Evolutionary conservation across 768 basidiomycete species (phyloP), one percentile per base, ranked within the genome.

Genomic region (Tulasnella sp.): DNA sequence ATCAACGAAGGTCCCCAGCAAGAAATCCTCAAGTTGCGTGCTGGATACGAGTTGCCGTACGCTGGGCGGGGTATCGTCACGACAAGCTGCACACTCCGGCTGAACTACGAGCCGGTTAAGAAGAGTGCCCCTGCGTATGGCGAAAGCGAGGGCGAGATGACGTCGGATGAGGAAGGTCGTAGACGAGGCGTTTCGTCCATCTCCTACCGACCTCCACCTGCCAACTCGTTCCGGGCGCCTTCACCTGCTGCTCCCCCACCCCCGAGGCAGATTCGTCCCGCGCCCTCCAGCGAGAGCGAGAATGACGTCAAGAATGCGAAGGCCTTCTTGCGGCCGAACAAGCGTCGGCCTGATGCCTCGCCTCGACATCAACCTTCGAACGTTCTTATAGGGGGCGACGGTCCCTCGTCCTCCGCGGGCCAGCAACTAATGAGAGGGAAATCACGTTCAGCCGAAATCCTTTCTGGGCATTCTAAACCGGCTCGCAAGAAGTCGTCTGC

Each of bases 21-120:
- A 7, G 63, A 72, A 16, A 65, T 37, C 37, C n/a, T 63, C 14
- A 65, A 65, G 62, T 22, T 72, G 29, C 59, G 62, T 17, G 59
- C 35, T 11, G 71, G 71, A 16, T 72, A n/a, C 40, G 37, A 72
- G 34, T 36, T 72, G 36, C 71, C 71, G 26, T 72, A 72, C 35
- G 71, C 37, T 35, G 71, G 71, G 19, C n/a, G 71, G 19, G 67
- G 40, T 12, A 44, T 44, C 41, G 44, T 65, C 8, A 65, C 63
- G 63, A 65, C 63, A 34, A 35, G 35, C 32, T 65, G 63, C 39
- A 36, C 35, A 0, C 32, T 65, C 2, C 63, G 39, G 17, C 29
- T 65, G 34, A 65, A 65, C 22, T 65, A 65, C 39, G 63, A 40
- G 35, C 63, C 63, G 39, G 35, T 65, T 1, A 35, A 35, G 63